Evolutionary conservation across 805 yeast genomes (phyloP).

Genomic region (Metschnikowia noctiluminum): DNA sequence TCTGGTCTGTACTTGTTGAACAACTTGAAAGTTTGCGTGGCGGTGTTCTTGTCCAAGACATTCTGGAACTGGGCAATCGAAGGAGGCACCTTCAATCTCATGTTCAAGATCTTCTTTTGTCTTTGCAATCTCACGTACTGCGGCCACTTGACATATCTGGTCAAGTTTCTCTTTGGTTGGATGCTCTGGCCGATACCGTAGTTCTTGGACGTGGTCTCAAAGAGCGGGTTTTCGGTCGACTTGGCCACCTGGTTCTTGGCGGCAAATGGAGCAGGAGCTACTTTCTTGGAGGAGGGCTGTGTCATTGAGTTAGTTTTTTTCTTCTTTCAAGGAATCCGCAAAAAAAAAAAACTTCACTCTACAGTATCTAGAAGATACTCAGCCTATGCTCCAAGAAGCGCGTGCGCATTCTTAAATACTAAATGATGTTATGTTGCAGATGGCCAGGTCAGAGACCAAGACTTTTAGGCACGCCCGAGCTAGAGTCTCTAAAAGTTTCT

Average conservation of each 20-base stretch:
- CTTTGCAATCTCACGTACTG: conserved; percentile 97
- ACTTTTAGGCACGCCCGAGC: too few relatives aligned
- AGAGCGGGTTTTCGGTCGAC: conserved; percentile 25
- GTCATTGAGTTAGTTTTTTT: conserved; percentile 44
- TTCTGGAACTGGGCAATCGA: conserved; percentile 95
- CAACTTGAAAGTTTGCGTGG: conserved; percentile 93
- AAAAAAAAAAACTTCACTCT: conserved; percentile 28
- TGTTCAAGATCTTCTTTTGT: conserved; percentile 92
- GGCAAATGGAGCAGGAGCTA: conserved; percentile 41
- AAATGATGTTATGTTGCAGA: conserved; percentile 11
- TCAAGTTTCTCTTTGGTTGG: conserved; percentile 94
- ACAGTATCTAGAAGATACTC: conserved; percentile 40
- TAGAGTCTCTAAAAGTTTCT: too few relatives aligned
- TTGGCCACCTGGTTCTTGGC: background rate
- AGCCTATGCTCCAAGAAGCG: conserved; percentile 45
- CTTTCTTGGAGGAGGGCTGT: conserved; percentile 53
- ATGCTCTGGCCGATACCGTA: conserved; percentile 95
- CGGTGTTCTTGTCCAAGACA: conserved; percentile 97
- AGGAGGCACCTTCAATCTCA: conserved; percentile 99
- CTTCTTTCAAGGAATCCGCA: conserved; percentile 15
- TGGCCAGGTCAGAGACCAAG: conserved; percentile 7
- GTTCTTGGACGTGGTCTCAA: conserved; percentile 86
- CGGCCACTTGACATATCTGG: conserved; percentile 99
- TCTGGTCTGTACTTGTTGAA: conserved; percentile 99
- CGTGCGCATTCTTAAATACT: conserved; percentile 24